Base-by-base conservation (phyloP, 2,329 filamentous ascomycete genomes). In the Seiridium unicorne region DNA sequence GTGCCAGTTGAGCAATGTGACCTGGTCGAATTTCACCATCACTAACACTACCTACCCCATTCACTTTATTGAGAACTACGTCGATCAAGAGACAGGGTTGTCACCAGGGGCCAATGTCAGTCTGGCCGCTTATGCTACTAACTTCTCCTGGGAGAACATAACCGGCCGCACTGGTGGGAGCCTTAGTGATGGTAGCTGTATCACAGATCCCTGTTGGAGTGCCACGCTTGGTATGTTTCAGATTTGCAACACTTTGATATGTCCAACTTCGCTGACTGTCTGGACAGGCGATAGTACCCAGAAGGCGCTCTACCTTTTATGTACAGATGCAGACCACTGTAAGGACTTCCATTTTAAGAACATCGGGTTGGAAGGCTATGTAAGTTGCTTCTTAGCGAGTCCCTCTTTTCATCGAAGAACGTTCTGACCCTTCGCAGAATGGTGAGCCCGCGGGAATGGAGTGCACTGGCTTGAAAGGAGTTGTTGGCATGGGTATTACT, bases 61-160 rank as follows among this genome's bases (percentile, higher is more conserved):
- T 13, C 65, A 67, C 53, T 66, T 67, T 58, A 66, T 66, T 35
- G 64, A 66, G 58, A 64, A 66, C 18, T 66, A 67, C 32, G 60
- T 61, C 11, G 65, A 67, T 53, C 65, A 66, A 55, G 65, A 66
- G 38, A 62, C 32, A 11, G 64, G 63, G 3, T 3, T 61, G 11
- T 38, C 55, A 5, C 42, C 49, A 3, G 54, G 57, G 5, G 54
- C 54, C 3, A 63, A 62, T 42, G 56, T 56, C 26, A 64, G 62
- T 35, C 49, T 66, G n/a, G 62, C 63, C 6, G 64, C 65, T 2
- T 66, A 60, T 51, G 58, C 64, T 2, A 60, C 44, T 13, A 63
- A 64, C 38, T 67, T 67, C 42, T 59, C 47, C 6, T 67, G 63
- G 62, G 64, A 64, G 53, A 63, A 65, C 48, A 65, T 67, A 9